Evolutionary conservation across 2,329 filamentous ascomycete species (phyloP), one percentile per base, ranked within the genome.

Genomic region (Fusarium bulbicola): DNA sequence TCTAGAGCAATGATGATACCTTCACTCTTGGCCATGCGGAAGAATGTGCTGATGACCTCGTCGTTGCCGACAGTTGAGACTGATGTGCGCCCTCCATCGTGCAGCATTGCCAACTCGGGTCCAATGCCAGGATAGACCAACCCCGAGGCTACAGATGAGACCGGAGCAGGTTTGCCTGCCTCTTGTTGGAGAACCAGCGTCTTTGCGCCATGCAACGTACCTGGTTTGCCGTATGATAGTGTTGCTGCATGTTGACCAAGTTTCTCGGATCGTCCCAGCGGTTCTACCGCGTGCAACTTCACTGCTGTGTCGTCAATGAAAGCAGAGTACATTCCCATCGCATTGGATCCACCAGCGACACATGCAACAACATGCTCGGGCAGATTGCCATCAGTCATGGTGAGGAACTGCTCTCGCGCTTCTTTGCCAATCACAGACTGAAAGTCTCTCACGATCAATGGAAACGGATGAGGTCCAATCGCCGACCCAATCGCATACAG

Each of bases 261-360:
- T 11, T 42, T 9, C 3, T n/a, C 24, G 16, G 63, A 67, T 37
- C 8, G n/a, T 4, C 64, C 63, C 3, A 67, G 18, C 7, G 64
- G 63, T 6, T 67, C 64, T 3, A 47, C 63, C 0, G 53, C 64
- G 14, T 61, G 46, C 1, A 67, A 21, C 6, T n/a, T 7, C 1
- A 67, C 64, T 1, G 21, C 20, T 3, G n/a, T 4, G 15, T 67
- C 64, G 1, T 67, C 63, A 21, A 67, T 53, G 12, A 67, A 67
- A 0, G 64, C n/a, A 1, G 63, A 61, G 15, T 53, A 67, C 46
- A 67, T 67, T 0, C 64, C 64, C 39, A 67, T 36, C 1, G 63
- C 64, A 20, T 67, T 67, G 1, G 64, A 67, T 3, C 64, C 64
- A 14, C 64, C 64, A 7, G 64, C 62, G 16, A 67, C 64, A 10